phyloP scores from a whole-genome alignment of 1,284 basidiomycete genomes.

The Moesziomyces globuligerus region DNA sequence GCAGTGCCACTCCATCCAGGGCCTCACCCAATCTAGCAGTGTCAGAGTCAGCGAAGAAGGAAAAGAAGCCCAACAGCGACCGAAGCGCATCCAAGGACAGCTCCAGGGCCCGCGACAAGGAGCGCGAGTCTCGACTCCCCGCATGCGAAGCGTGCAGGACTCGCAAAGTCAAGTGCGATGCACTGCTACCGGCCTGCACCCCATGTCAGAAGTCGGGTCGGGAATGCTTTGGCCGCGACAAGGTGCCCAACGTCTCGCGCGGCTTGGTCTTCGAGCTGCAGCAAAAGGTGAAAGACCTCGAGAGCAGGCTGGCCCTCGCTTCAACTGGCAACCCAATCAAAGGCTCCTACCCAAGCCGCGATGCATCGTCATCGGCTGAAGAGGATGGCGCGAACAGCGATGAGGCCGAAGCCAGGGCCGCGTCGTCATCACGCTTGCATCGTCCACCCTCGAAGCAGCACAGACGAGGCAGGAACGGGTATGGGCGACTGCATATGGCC shows the following conservation, averaged over 20 bases:
- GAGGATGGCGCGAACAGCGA: constrained; percentile 5
- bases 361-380: background rate
- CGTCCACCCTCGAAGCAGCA: constrained; percentile 7
- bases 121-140: constrained; percentile 31
- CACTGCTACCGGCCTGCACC: constrained; percentile 42
- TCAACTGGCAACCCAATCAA: constrained; percentile 2
- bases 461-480: constrained; percentile 13
- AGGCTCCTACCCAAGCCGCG: background rate
- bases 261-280: constrained; percentile 42
- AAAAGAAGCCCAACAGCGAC: constrained; percentile 17
- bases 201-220: constrained; percentile 39
- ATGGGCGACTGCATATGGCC: constrained; percentile 6
- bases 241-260: constrained; percentile 36
- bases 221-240: constrained; percentile 45
- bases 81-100: constrained; percentile 15
- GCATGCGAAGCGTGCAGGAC: constrained; percentile 42
- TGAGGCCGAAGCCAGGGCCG: constrained; percentile 2
- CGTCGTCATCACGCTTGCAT: constrained; percentile 1
- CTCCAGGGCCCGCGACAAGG: constrained; percentile 21
- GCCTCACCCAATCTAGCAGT: constrained; percentile 5
- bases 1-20: constrained; percentile 5
- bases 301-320: constrained; percentile 29
- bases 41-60: background rate
- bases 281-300: constrained; percentile 44
- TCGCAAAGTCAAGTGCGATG: constrained; percentile 48